Evolutionary conservation across 371 early-diverging fungal species (phyloP), one percentile per base, ranked within the genome.

Genomic region (Mortierella sp.): DNA sequence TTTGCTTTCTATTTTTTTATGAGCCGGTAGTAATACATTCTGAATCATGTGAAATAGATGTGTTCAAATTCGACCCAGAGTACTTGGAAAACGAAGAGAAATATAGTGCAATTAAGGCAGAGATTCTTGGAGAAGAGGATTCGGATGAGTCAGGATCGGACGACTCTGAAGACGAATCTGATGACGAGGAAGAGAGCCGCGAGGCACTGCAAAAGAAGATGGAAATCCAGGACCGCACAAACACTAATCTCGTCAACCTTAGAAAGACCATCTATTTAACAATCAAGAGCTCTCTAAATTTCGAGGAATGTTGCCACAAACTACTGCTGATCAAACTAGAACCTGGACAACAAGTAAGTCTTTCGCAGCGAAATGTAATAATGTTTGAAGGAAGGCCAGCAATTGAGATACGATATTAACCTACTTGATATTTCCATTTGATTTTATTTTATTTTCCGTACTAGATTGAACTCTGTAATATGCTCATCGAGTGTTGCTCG

Each of bases 251-350:
- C 16, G 91, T 97, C 65, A 95, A 94, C 69, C 88, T 98, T 21
- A 92, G 99, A 61, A 91, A 97, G 76, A 93, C 92, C 28, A 97
- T 99, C 67, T 99, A 99, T 80, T 86, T 99, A 69, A 96, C 97
- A 7, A 94, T 98, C 78, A 98, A 96, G 96, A 98, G 98, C 7
- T 93, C 94, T 74, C 90, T 97, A 41, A 94, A 95, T 75, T 98
- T 94, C 84, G 98, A 99, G 87, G 99, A 99, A 87, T 94, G 95
- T 66, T 92, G 93, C 61, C 99, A 99, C 88, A 98, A 99, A 84
- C 87, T 98, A 48, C 88, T 98, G 90, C 92, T 94, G 67, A 84
- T 98, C 22, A 83, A 93, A 62, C 89, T 98, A 40, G 91, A 89
- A 59, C 91, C 91, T 64, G 97, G 94, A 58, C 94, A 96, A 69